phyloP scores from a whole-genome alignment of 2,329 filamentous ascomycete genomes.

The Rhexocercosporidium sp. region DNA sequence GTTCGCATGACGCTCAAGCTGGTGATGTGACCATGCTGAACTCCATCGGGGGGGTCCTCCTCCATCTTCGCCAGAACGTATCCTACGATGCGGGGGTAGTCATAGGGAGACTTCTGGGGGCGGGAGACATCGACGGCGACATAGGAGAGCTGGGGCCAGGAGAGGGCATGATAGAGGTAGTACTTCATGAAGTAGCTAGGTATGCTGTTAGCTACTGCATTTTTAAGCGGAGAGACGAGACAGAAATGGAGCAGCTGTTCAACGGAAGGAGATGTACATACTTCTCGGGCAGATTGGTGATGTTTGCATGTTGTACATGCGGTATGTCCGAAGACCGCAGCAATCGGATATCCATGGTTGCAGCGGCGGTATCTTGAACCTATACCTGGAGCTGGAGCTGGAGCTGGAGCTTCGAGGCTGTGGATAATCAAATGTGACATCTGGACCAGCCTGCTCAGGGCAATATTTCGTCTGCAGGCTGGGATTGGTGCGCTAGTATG shows the following conservation, averaged over 20 bases:
- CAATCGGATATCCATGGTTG: conserved; percentile 86
- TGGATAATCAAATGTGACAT: neutral
- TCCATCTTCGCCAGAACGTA: conserved; percentile 99
- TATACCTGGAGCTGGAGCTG: neutral
- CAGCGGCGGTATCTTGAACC: conserved; percentile 29
- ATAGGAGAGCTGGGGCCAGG: conserved; percentile 96
- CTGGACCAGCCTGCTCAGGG: neutral
- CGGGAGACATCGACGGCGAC: conserved; percentile 92
- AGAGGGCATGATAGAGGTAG: conserved; percentile 98
- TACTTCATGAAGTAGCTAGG: conserved; percentile 94
- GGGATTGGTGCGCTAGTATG: conserved; percentile 27
- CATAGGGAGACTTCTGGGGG: conserved; percentile 76
- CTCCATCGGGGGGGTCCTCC: conserved; percentile 89
- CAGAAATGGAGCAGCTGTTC: neutral
- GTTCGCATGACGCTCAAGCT: conserved; percentile 95
- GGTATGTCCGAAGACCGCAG: conserved; percentile 84
- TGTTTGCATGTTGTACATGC: conserved; percentile 96
- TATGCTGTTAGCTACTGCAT: conserved; percentile 14
- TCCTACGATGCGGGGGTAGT: conserved; percentile 96
- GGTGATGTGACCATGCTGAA: conserved; percentile 96
- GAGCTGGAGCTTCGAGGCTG: neutral
- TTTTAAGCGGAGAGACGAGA: neutral
- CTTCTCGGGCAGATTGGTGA: conserved; percentile 98
- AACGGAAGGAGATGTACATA: conserved; percentile 16
- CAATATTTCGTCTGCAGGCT: neutral